Base-by-base conservation (phyloP, 139 green algal species). In the Haematococcus lacustris region DNA sequence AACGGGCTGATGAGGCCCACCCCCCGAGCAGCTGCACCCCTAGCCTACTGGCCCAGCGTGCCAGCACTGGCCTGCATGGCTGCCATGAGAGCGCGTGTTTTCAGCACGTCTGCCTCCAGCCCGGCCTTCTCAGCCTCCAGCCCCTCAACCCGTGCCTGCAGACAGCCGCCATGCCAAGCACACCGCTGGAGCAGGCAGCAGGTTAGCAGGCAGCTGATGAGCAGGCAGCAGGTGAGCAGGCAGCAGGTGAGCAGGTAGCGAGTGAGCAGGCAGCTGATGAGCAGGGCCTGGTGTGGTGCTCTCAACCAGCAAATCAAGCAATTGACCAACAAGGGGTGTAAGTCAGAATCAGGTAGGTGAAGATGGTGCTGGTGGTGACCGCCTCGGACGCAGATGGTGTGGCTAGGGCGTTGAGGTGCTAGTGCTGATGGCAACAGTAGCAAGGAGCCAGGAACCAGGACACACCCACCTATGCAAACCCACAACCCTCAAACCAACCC, bases 101-200 rank as follows among this genome's bases (percentile, higher is more conserved):
- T 71, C 17, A 33, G 21, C 3, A 76, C 61, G 69, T 77, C 68
- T 6, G 79, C 75, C 38, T 85, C 79, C 51, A 85, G 69, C 3
- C 43, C 32, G 1, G 33, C 40, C 73, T 85, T 85, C 64, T 85
- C 79, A 0, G 7, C 51, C 63, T 82, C 79, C 33, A 82, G 40
- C 0, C 53, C 40, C 2, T 81, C 73, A 37, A 85, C 59, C 35
- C 76, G 69, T 17, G 61, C 50, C 78, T 84, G 73, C 17, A 60
- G 35, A 63, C 26, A 1, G 9, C 28, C 30, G 26, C 1, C 9
- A 2, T n/a, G n/a, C n/a, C n/a, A n/a, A n/a, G n/a, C n/a, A n/a
- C n/a, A n/a, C n/a, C n/a, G n/a, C n/a, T n/a, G n/a, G n/a, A n/a
- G n/a, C n/a, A n/a, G n/a, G n/a, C n/a, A n/a, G n/a, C n/a, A n/a